Conservation (phyloP, 805 yeast genomes). For the Blastobotrys chiropterorum region DNA sequence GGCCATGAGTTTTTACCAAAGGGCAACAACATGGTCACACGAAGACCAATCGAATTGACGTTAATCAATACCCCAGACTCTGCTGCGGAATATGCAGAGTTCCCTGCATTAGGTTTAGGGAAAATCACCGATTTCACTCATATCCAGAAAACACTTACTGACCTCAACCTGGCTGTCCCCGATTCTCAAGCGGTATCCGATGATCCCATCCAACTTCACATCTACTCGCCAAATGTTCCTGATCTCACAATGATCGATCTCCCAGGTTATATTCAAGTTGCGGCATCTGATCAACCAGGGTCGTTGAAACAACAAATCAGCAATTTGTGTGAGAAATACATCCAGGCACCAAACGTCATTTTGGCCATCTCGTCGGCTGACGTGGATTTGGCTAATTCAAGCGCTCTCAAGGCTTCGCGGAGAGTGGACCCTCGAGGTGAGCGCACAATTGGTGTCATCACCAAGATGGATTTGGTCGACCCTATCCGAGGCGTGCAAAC, state of each 20-base stretch:
- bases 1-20: constrained; percentile 98
- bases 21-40: constrained; percentile 96
- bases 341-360: constrained; percentile 88
- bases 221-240: constrained; percentile 84
- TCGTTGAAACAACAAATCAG: constrained; percentile 75
- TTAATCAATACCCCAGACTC: constrained; percentile 76
- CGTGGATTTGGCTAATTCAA: constrained; percentile 93
- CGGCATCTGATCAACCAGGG: constrained; percentile 92
- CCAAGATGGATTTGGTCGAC: constrained; percentile 85
- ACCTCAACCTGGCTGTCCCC: constrained; percentile 89
- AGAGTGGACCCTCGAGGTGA: constrained; percentile 89
- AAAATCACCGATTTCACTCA: constrained; percentile 81
- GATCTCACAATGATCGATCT: constrained; percentile 90
- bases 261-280: constrained; percentile 96
- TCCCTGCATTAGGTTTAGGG: constrained; percentile 80
- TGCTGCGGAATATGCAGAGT: constrained; percentile 85
- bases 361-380: constrained; percentile 96
- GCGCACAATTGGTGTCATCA: constrained; percentile 93
- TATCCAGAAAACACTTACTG: constrained; percentile 81
- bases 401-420: constrained; percentile 88
- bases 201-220: constrained; percentile 89
- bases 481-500: constrained; percentile 64
- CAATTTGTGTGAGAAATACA: constrained; percentile 73
- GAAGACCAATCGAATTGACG: constrained; percentile 94
- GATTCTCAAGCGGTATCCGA: constrained; percentile 76